Conservation (phyloP, 768 basidiomycete species). For the Paxillus rubicundulus region DNA sequence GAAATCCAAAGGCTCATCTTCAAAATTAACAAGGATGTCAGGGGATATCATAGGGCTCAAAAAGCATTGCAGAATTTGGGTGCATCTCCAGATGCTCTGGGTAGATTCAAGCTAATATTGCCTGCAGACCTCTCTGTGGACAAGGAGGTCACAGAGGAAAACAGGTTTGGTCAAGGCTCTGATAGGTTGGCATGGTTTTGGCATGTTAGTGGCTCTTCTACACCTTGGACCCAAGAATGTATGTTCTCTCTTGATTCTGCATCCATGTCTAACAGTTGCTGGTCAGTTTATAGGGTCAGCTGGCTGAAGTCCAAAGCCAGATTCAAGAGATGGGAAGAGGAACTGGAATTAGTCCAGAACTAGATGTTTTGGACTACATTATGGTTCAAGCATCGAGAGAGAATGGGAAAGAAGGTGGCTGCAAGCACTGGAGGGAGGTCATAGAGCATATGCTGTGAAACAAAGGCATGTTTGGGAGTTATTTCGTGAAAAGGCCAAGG, state of each 20-base stretch:
- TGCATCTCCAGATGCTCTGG: not conserved
- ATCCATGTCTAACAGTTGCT: no score
- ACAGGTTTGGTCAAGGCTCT: conserved; percentile 5
- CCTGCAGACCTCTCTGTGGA: not conserved
- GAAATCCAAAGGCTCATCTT: not conserved
- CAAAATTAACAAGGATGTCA: not conserved
- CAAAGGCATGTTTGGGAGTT: not conserved
- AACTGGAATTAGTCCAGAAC: conserved; percentile 10
- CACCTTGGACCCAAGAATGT: no score
- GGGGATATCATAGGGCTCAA: conserved; percentile 2
- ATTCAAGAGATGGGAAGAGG: conserved; percentile 17
- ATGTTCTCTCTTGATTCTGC: no score
- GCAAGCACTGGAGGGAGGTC: not conserved
- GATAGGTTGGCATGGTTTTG: conserved; percentile 6
- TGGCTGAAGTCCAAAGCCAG: conserved; percentile 15
- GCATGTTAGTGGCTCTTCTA: no score
- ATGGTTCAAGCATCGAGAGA: conserved; percentile 7
- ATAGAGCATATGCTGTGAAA: not conserved
- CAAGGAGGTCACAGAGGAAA: conserved; percentile 11
- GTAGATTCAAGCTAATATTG: not conserved
- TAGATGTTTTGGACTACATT: conserved; percentile 19
- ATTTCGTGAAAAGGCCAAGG: not conserved
- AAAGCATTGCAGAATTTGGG: not conserved
- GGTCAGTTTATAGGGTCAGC: conserved; percentile 3
- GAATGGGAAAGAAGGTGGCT: not conserved